Base-by-base conservation (phyloP, 352 stramenopile genomes). In the Pythium periplocum region DNA sequence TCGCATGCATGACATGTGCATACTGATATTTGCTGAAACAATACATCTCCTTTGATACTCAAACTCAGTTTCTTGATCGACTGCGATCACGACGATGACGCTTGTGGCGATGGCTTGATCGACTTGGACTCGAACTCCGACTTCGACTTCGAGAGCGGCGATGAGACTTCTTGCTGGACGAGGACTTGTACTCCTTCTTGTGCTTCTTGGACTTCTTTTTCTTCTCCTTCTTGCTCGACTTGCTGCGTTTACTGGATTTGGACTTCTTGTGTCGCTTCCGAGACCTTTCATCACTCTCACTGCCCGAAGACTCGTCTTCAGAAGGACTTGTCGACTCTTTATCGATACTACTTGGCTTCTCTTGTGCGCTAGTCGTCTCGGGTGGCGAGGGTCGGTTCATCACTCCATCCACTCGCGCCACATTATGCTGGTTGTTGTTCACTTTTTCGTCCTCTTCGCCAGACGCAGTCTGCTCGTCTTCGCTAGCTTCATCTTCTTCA, bases 401-500 rank as follows among this genome's bases (percentile, higher is more conserved):
- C 17, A 0, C 17, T 26, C 17, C 17, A 0, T 26, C 17, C 17
- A 26, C 17, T 26, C 17, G 17, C 17, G 17, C 17, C 17, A 26
- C 17, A 26, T 26, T 26, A 26, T 26, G 17, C 17, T 26, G 17
- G 17, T 26, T 26, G 17, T 26, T 26, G 17, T 0, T 26, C 17
- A 26, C 17, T 26, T 26, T 26, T 26, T 48, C 43, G 43, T 48
- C 43, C 17, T 32, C 43, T 30, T 48, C 17, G 6, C 43, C 17
- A 48, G 10, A n/a, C 8, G 10, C 9, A 30, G 9, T 30, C 10
- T 11, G 17, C 10, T 7, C 8, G 10, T 48, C 43, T 2, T 75
- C 66, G 30, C 75, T 68, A 33, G 36, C 36, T 4, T 54, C 65
- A 4, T 75, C 61, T 17, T 84, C 68, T 34, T 86, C 61, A 1